phyloP scores from a whole-genome alignment of 257 asterid species.

The Solanum acaule region DNA sequence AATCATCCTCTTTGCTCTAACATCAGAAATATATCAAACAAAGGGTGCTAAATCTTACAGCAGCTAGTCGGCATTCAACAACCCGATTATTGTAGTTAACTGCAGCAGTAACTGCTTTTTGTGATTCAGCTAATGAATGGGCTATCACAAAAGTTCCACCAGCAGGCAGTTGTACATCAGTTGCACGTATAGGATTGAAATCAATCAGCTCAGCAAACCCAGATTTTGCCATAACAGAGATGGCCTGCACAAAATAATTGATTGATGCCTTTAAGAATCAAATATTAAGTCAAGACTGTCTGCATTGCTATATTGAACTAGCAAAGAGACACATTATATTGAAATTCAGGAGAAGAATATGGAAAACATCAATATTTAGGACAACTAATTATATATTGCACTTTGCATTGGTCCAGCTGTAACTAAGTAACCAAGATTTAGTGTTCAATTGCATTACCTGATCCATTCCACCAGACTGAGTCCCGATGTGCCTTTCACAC shows the following conservation, averaged over 20 bases:
- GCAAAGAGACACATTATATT: background rate
- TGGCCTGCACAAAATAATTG: conserved; percentile 37
- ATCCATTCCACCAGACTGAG: conserved; percentile 99
- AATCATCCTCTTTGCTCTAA: background rate
- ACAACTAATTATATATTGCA: background rate
- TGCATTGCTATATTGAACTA: background rate
- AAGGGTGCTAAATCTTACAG: conserved; percentile 41
- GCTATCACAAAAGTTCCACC: conserved; percentile 85
- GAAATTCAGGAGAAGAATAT: background rate
- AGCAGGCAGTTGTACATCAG: conserved; percentile 87
- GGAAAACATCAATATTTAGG: background rate
- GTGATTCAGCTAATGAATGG: conserved; percentile 90
- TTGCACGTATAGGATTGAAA: conserved; percentile 83
- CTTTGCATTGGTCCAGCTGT: background rate
- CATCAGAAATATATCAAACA: background rate
- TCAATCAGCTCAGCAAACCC: conserved; percentile 95
- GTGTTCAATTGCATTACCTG: conserved; percentile 49
- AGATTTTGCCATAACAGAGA: conserved; percentile 86
- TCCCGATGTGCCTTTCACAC: conserved; percentile 94
- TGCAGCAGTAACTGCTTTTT: conserved; percentile 94
- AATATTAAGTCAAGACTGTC: background rate
- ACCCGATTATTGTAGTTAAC: conserved; percentile 93
- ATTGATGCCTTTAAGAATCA: background rate
- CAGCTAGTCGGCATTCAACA: conserved; percentile 88
- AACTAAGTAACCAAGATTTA: background rate